phyloP scores from a whole-genome alignment of 2,329 filamentous ascomycete genomes.

The Stagonosporopsis chrysanthemi region DNA sequence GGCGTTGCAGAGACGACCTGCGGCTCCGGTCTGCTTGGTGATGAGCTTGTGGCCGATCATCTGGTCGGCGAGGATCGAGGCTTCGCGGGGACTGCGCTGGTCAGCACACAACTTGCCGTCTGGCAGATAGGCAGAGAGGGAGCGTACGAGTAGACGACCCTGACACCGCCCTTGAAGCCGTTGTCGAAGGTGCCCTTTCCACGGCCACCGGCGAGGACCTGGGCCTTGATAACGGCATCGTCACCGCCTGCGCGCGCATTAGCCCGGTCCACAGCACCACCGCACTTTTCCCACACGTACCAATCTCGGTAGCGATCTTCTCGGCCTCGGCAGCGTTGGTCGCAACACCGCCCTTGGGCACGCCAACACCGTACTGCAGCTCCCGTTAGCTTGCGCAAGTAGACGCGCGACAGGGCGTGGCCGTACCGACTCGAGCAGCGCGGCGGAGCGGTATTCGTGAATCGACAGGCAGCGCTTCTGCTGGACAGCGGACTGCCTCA shows the following conservation, averaged over 20 bases:
- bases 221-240: constrained; percentile 99
- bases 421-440: constrained; percentile 76
- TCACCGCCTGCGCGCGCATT: constrained; percentile 66
- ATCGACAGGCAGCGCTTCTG: constrained; percentile 92
- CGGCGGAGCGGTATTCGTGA: constrained; percentile 96
- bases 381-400: constrained; percentile 33
- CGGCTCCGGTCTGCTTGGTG: constrained; percentile 98
- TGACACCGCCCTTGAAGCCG: constrained; percentile 97
- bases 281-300: constrained; percentile 55
- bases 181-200: constrained; percentile 99
- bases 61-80: constrained; percentile 96
- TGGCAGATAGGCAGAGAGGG: constrained; percentile 1
- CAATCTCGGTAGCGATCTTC: constrained; percentile 86
- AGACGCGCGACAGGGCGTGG: not conserved
- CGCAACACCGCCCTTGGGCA: constrained; percentile 89
- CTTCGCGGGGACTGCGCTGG: constrained; percentile 73
- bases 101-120: constrained; percentile 19
- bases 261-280: constrained; percentile 33
- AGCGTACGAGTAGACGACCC: constrained; percentile 91
- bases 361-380: constrained; percentile 86
- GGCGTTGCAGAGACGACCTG: constrained; percentile 91
- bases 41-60: constrained; percentile 99
- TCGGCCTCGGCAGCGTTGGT: constrained; percentile 86
- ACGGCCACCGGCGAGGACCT: constrained; percentile 96
- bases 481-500: constrained; percentile 68